These are phyloP conservation scores for Wilcoxina mikolae DNA, from an alignment of 495 filamentous ascomycete species.

Conservation along the genomic window DNA sequence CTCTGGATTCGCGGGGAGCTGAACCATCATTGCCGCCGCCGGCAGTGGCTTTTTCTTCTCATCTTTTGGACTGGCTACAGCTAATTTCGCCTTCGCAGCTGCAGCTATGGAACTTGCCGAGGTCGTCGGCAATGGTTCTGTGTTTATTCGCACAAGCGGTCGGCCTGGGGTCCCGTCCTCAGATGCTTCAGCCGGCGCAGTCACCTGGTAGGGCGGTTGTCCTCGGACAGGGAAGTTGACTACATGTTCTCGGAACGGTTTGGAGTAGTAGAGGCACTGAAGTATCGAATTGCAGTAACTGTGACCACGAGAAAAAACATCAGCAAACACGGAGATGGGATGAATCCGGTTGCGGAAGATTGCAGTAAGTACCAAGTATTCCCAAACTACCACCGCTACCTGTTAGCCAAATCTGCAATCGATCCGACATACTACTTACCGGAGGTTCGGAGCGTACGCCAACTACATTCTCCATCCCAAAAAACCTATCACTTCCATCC, in stretches of 20 bases:
- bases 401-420: not conserved
- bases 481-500: constrained; percentile 97
- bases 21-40: constrained; percentile 15
- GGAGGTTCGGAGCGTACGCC: constrained; percentile 14
- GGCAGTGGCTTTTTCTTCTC: constrained; percentile 21
- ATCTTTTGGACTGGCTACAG: constrained; percentile 30
- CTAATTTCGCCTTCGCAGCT: constrained; percentile 29
- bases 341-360: no score
- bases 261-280: constrained; percentile 91
- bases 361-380: constrained; percentile 66
- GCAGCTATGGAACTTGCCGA: constrained; percentile 30
- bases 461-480: constrained; percentile 89
- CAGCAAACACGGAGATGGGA: not conserved
- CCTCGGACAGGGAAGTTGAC: constrained; percentile 70
- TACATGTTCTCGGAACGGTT: constrained; percentile 86
- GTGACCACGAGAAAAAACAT: constrained; percentile 1
- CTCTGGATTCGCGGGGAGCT: constrained; percentile 23
- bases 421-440: constrained; percentile 1
- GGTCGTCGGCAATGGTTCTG: constrained; percentile 26
- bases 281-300: constrained; percentile 97
- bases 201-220: constrained; percentile 33
- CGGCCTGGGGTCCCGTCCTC: constrained; percentile 4
- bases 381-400: constrained; percentile 57
- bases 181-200: constrained; percentile 36
- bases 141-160: constrained; percentile 34